phyloP scores from a whole-genome alignment of 192 early-diverging fungal species.

The Dissophora globulifera region DNA sequence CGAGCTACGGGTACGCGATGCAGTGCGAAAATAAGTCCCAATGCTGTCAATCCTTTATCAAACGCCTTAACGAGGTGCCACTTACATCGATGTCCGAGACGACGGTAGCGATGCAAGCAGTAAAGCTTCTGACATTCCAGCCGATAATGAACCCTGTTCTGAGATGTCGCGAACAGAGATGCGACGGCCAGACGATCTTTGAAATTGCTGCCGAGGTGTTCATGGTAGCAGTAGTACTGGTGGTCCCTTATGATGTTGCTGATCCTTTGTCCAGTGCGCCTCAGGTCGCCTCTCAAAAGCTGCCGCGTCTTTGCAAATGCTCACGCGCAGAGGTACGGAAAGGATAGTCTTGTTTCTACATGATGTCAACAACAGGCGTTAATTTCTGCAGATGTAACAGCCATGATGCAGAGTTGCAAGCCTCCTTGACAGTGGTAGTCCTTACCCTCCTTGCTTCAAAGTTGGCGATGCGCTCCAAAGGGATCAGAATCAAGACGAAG shows the following conservation, averaged over 20 bases:
- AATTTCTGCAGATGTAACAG: too few species aligned
- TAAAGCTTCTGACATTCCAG: slow-evolving; percentile 60
- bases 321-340: slow-evolving; percentile 60
- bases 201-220: slow-evolving; percentile 54
- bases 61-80: neutral
- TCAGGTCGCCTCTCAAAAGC: slow-evolving; percentile 43
- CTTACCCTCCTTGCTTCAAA: slow-evolving; percentile 58
- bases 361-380: neutral
- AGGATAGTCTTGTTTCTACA: slow-evolving; percentile 58
- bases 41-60: neutral
- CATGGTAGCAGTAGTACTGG: too few species aligned
- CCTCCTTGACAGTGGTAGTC: neutral
- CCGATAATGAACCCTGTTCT: slow-evolving; percentile 62
- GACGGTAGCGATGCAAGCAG: slow-evolving; percentile 62
- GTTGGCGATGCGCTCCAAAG: slow-evolving; percentile 57
- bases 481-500: slow-evolving; percentile 56
- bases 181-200: slow-evolving; percentile 65
- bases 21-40: neutral
- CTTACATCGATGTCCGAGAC: slow-evolving; percentile 61
- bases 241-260: too few species aligned
- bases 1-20: slow-evolving; percentile 10
- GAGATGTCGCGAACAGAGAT: slow-evolving; percentile 57
- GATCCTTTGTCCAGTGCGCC: too few species aligned
- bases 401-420: too few species aligned
- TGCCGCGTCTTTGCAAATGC: slow-evolving; percentile 58